These are phyloP conservation scores for Litchi chinensis DNA, from an alignment of 345 rosid species.

Conservation along the genomic window DNA sequence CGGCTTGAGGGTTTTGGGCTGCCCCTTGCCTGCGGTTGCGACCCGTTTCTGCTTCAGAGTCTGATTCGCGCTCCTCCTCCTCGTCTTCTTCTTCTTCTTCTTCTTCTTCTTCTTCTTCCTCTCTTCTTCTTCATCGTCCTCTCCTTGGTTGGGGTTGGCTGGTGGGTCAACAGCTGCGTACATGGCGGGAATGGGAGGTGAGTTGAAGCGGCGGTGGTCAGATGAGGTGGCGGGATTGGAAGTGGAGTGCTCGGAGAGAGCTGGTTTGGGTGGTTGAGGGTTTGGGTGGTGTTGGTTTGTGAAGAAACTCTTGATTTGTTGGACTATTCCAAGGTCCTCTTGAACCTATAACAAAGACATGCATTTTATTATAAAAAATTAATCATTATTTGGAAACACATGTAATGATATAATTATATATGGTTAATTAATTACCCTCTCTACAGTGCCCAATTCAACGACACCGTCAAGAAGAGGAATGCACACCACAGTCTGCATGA, in stretches of 20 bases:
- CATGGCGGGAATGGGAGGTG: conserved; percentile 37
- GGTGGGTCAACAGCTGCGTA: conserved; percentile 35
- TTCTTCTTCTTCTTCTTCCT: conserved; percentile 39
- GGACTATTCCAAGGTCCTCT: conserved; percentile 58
- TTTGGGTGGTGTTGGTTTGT: conserved; percentile 38
- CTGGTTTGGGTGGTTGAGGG: conserved; percentile 62
- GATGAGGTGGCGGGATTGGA: conserved; percentile 67
- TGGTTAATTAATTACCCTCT: conserved; percentile 47
- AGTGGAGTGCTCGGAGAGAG: conserved; percentile 78
- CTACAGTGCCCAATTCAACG: conserved; percentile 80
- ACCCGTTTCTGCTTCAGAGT: conserved; percentile 47
- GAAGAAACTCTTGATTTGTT: conserved; percentile 67
- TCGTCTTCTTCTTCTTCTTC: conserved; percentile 38
- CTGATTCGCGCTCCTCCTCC: conserved; percentile 44
- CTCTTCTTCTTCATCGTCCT: conserved; percentile 44
- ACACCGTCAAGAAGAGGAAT: conserved; percentile 90
- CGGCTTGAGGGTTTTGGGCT: conserved; percentile 25
- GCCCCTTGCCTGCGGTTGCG: conserved; percentile 23
- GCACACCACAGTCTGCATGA: conserved; percentile 83
- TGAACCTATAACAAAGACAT: conserved; percentile 42
- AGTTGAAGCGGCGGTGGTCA: conserved; percentile 42
- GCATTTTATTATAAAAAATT: background rate
- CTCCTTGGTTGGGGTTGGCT: conserved; percentile 24
- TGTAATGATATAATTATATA: too few relatives aligned
- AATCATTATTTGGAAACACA: too few relatives aligned